These are phyloP conservation scores for Camellia granthamiana DNA, from an alignment of 148 eudicot species.

Conservation along the genomic window DNA sequence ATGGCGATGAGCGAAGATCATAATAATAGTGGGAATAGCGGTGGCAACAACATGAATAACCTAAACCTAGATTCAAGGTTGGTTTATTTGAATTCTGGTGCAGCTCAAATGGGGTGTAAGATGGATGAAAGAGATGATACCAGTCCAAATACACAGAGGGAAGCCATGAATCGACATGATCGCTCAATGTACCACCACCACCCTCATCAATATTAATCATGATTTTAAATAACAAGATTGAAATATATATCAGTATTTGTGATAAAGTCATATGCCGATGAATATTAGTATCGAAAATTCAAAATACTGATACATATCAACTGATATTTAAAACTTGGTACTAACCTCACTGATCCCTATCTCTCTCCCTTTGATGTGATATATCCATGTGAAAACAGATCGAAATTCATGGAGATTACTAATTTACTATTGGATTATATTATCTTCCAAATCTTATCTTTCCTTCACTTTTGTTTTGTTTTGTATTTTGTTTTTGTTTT, in stretches of 20 bases:
- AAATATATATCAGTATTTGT: not conserved
- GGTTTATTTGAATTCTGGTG: conserved; percentile 73
- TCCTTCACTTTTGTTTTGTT: too few relatives aligned
- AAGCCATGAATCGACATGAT: conserved; percentile 3
- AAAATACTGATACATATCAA: too few relatives aligned
- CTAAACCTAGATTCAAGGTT: conserved; percentile 65
- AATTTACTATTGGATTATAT: too few relatives aligned
- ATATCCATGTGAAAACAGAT: too few relatives aligned
- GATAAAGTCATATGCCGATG: too few relatives aligned
- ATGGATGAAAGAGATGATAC: conserved; percentile 28
- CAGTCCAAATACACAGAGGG: conserved; percentile 24
- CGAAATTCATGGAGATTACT: too few relatives aligned
- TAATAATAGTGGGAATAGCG: conserved; percentile 19
- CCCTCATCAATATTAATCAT: conserved; percentile 39
- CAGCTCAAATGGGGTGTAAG: conserved; percentile 29
- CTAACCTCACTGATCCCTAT: too few relatives aligned
- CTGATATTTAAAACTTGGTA: too few relatives aligned
- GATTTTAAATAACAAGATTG: not conserved
- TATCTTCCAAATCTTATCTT: too few relatives aligned
- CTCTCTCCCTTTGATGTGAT: too few relatives aligned
- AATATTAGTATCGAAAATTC: too few relatives aligned
- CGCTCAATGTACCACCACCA: conserved; percentile 51
- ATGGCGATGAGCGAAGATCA: conserved; percentile 20
- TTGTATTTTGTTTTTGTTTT: too few relatives aligned
- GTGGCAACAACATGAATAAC: conserved; percentile 28